phyloP scores from a whole-genome alignment of 176 grass and related monocot genomes.

The Thinopyrum elongatum region DNA sequence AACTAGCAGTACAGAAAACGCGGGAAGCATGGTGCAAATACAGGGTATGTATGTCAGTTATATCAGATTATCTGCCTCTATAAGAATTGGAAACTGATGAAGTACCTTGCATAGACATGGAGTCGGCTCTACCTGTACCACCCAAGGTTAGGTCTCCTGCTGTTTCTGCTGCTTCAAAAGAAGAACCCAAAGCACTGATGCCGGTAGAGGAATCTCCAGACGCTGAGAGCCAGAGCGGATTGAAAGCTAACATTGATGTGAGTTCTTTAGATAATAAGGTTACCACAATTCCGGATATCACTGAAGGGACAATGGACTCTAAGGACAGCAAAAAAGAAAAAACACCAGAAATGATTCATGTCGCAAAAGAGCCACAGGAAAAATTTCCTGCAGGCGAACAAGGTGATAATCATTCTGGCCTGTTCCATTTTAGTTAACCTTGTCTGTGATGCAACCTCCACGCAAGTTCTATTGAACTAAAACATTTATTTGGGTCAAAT shows the following conservation, averaged over 20 bases:
- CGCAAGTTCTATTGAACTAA: constrained; percentile 7
- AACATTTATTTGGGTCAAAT: constrained; percentile 20
- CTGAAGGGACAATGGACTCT: constrained; percentile 57
- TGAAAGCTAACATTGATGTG: constrained; percentile 45
- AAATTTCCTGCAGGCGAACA: constrained; percentile 61
- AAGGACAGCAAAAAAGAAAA: constrained; percentile 53
- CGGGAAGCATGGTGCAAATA: constrained; percentile 71
- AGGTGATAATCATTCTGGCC: constrained; percentile 49
- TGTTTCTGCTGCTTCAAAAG: constrained; percentile 83
- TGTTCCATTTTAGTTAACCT: constrained; percentile 36
- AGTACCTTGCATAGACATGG: constrained; percentile 58
- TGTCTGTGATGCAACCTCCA: background rate
- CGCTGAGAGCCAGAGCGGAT: constrained; percentile 49
- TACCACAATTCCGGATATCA: constrained; percentile 34
- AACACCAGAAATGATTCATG: constrained; percentile 46
- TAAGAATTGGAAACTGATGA: constrained; percentile 22
- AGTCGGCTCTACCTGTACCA: constrained; percentile 62
- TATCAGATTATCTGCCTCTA: constrained; percentile 6
- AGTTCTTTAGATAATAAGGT: constrained; percentile 57
- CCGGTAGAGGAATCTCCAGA: constrained; percentile 55
- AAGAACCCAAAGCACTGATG: constrained; percentile 56
- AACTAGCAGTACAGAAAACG: constrained; percentile 90
- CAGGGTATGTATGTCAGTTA: constrained; percentile 57
- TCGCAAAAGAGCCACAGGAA: constrained; percentile 55
- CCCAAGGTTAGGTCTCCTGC: constrained; percentile 72